Base-by-base conservation (phyloP, 2,329 filamentous ascomycete genomes). In the Colletotrichum sp. region DNA sequence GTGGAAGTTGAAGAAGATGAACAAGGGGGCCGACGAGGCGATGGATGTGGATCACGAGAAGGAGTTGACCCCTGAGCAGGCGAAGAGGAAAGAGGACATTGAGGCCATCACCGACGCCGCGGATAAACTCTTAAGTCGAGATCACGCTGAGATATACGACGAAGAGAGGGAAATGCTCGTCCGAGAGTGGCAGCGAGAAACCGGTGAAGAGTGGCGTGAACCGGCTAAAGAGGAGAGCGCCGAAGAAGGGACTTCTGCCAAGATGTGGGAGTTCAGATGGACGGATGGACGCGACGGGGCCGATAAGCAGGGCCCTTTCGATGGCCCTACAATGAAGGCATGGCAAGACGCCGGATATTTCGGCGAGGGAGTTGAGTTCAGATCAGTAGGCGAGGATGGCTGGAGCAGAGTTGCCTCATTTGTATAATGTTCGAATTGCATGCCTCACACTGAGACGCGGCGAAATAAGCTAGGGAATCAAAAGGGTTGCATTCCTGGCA, bases 261-360 rank as follows among this genome's bases (percentile, higher is more conserved):
- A 80, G 76, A 90, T 92, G 88, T 99, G 96, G 96, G 95, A 99
- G 84, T 99, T 95, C 83, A 91, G 95, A 75, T 99, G 97, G 97
- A 93, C 92, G 52, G 96, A 98, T 83, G 95, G 95, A 22, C 90
- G 96, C 55, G 96, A 98, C 81, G 94, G 92, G 32, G 95, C 91
- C 13, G 90, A 92, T 64, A 90, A 91, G 74, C 95, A 99, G 84
- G 97, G 97, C 0, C 96, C 97, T 0, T 99, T 96, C 83, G 95
- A 98, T 82, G 91, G 90, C 9, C 84, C 89, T 7, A 96, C 94
- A 49, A 99, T 99, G 97, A 92, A 93, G 80, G 94, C 95, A 4
- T 99, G 97, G 97, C 92, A 94, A 79, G 92, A 95, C 77, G 95
- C 95, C 29, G 97, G 97, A 4, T 99, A 99, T 83, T 99, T 99